Evolutionary conservation across 2,329 filamentous ascomycete species (phyloP), one percentile per base, ranked within the genome.

Genomic region (Neoarthrinium moseri): DNA sequence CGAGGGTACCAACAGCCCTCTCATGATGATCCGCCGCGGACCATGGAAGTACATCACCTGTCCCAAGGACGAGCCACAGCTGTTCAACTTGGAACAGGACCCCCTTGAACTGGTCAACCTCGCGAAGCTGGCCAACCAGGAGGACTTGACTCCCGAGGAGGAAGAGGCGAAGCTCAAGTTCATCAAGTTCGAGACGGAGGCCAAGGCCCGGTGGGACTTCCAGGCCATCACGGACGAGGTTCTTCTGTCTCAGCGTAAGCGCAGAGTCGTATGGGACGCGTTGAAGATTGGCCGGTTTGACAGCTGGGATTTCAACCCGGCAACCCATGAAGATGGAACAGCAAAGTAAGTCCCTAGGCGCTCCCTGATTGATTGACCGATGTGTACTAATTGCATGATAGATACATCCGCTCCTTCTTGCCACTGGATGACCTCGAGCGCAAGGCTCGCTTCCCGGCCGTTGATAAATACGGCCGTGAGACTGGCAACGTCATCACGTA

Each of bases 11-110:
- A 77, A 95, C 46, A 84, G 87, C 4, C 91, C 91, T 2, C 80
- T 95, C 46, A 89, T 95, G 77, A 96, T 96, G 91, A 96, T 96
- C 61, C 84, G 88, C 47, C 85, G 90, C 45, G 89, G 89, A 7
- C 77, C 80, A 37, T 96, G 89, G 89, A 96, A 96, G 74, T 96
- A 91, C 66, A 83, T 94, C 53, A 90, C 81, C 52, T 96, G 90
- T 59, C 84, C 91, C 6, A 85, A 84, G 18, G 91, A 96, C 61
- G 84, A 87, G 24, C 84, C 88, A 23, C 89, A 94, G 70, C 79
- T 96, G 11, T 96, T 83, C 74, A 87, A 96, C 67, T 74, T 96
- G 6, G 73, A 75, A 35, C 67, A 73, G 17, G 91, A 96, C 59
- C 89, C 90, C 0, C 69, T 83, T 26, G 90, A 96, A 70, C 67